These are phyloP conservation scores for Hawksworthiomyces lignivorus DNA, from an alignment of 2,329 filamentous ascomycete species.

Conservation along the genomic window DNA sequence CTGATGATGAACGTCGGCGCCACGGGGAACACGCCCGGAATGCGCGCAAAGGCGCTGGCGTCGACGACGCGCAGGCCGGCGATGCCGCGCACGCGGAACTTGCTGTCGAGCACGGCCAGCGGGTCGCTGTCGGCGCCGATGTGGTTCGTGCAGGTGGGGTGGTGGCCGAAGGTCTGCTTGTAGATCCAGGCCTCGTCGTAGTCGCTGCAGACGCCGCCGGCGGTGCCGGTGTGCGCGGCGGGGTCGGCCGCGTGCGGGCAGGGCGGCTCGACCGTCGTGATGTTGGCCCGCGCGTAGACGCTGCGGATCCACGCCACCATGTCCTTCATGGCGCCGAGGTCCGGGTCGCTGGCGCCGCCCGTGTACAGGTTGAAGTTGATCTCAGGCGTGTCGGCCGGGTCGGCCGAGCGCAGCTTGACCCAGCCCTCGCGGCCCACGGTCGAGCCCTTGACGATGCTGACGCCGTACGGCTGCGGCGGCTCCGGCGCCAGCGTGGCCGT, in stretches of 20 bases:
- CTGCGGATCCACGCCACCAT: conserved; percentile 23
- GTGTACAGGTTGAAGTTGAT: conserved; percentile 35
- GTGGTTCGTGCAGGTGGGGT: conserved; percentile 5
- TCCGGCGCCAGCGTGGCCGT: conserved; percentile 21
- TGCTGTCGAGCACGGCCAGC: conserved; percentile 9
- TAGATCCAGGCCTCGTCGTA: neutral
- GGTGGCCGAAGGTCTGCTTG: conserved; percentile 6
- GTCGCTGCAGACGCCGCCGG: conserved; percentile 4
- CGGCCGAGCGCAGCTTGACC: conserved; percentile 50
- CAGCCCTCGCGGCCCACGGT: conserved; percentile 33
- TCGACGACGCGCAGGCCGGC: conserved; percentile 13
- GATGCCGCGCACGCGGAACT: conserved; percentile 12
- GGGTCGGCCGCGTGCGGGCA: conserved; percentile 16
- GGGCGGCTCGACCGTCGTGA: conserved; percentile 20
- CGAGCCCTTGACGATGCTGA: conserved; percentile 33
- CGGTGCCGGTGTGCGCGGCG: neutral
- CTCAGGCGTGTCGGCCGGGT: conserved; percentile 55
- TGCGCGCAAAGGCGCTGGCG: conserved; percentile 10
- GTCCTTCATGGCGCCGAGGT: conserved; percentile 31
- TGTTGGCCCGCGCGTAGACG: conserved; percentile 17
- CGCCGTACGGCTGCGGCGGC: conserved; percentile 24
- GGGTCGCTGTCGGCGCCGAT: conserved; percentile 8
- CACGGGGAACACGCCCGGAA: conserved; percentile 10
- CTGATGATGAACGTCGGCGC: conserved; percentile 8
- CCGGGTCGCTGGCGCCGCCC: conserved; percentile 40